Evolutionary conservation across 768 basidiomycete genomes (phyloP), one percentile per base, ranked within the genome.

Genomic region (Tulasnella sp.): DNA sequence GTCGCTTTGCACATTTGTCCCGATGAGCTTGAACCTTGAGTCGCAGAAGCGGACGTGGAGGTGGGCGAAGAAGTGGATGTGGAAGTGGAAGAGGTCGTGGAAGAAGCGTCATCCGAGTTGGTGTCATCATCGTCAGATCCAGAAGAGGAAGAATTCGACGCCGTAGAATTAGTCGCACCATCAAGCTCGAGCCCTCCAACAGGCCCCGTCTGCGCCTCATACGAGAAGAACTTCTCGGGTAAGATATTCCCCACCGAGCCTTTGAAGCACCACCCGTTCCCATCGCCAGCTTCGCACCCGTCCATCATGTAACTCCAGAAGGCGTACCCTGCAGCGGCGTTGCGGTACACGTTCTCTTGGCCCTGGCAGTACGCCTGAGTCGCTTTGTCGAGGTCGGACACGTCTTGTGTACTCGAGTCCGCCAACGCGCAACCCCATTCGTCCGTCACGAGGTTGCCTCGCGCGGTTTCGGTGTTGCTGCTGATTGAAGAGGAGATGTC

Each of bases 261-360:
- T 68, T 82, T 84, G 82, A 91, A 90, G 76, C 89, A 91, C 90
- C 89, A 91, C 8, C 84, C 88, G 16, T 82, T 81, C 73, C 40
- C 40, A 40, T 40, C 40, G 7, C 40, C 40, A 40, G 40, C 40
- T 40, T 90, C 88, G 22, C 83, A 81, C 75, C 88, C 89, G 3
- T 87, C 86, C 88, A 67, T 14, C 37, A 26, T 62, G 42, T 74
- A 67, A 16, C 89, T 83, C 89, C 90, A 90, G 78, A 90, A 90
- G 41, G 80, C 79, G 87, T 88, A 90, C 0, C 90, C 89, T 1
- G 87, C 84, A 14, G 87, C 83, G 40, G 79, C 79, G 72, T 83
- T 85, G 1, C 83, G 75, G 75, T 90, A 91, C 0, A 83, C 83
- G 22, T 84, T 81, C 82, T 87, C 82, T 75, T 90, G 89, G 1